phyloP scores from a whole-genome alignment of 1,284 basidiomycete species.

The Cryptococcus neoformans region DNA sequence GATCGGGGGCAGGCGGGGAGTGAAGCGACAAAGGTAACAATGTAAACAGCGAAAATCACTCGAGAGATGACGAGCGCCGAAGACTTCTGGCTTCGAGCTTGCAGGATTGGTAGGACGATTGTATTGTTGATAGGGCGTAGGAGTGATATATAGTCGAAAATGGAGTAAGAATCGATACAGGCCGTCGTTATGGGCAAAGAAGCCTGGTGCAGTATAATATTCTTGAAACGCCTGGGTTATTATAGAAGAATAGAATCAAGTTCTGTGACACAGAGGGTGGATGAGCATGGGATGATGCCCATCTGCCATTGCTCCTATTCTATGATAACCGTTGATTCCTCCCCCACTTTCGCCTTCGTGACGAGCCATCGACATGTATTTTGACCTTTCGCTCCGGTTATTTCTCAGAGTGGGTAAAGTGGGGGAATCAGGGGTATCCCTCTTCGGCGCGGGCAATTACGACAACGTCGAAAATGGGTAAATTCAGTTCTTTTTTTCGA shows the following conservation, averaged over 20 bases:
- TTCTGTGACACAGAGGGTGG: neutral
- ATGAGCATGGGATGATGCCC: neutral
- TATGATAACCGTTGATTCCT: neutral
- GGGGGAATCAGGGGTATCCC: neutral
- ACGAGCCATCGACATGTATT: neutral
- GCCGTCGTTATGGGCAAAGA: neutral
- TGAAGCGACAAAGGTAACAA: too few species aligned
- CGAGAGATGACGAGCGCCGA: too few species aligned
- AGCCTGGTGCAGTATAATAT: neutral
- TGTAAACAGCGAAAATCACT: too few species aligned
- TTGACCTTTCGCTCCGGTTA: too few species aligned
- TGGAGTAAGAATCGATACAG: neutral
- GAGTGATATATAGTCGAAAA: neutral
- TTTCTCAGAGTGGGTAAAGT: neutral
- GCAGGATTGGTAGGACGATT: too few species aligned
- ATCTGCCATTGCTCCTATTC: neutral
- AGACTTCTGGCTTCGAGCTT: too few species aligned
- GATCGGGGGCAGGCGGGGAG: neutral
- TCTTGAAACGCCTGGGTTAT: neutral
- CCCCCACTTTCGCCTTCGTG: neutral
- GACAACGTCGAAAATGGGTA: too few species aligned
- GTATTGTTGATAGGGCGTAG: neutral
- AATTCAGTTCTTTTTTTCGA: too few species aligned
- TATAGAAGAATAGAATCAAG: neutral
- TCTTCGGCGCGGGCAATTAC: too few species aligned